Evolutionary conservation across 73 alveolate genomes (phyloP), one percentile per base, ranked within the genome.

Genomic region (Tetrahymena borealis): DNA sequence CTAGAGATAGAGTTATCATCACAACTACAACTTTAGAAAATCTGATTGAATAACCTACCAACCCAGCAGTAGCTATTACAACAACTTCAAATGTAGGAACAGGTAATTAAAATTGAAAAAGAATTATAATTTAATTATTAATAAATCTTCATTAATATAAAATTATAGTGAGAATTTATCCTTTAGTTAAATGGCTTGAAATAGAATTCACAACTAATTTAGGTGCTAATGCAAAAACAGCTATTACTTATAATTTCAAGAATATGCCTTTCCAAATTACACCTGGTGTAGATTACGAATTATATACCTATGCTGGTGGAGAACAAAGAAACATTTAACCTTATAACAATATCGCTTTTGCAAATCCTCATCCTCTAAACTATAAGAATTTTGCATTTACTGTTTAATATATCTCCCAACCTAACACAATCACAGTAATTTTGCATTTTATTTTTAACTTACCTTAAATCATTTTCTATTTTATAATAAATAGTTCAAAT

Each of bases 181-280:
- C 90, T 24, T 38, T 91, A 10, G 91, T 91, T 5, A 91, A 91
- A 78, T 91, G 95, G 95, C 60, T 78, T n/a, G 90, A 90, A 8
- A 78, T 91, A 31, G 78, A 37, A 36, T 91, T 91, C 32, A 35
- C 78, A 37, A 91, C 60, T 11, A 91, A 40, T 35, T 32, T 31
- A 33, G 42, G 92, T 0, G 38, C 90, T 4, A 40, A 78, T 18
- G 15, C 95, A 35, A 91, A 91, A 78, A 78, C 95, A 18, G 90
- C 90, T 13, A 28, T 31, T 78, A 41, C 90, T 35, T 35, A 91
- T 38, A 91, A 91, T 38, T 91, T 91, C 28, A 91, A 91, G 31
- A 91, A 91, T 36, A 91, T 91, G 95, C 95, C 95, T 12, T 91
- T 77, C 28, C 78, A 32, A 79, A 91, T 91, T 78, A 90, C 95